Evolutionary conservation across 1,284 basidiomycete species (phyloP), one percentile per base, ranked within the genome.

Genomic region (Tylopilus sp.): DNA sequence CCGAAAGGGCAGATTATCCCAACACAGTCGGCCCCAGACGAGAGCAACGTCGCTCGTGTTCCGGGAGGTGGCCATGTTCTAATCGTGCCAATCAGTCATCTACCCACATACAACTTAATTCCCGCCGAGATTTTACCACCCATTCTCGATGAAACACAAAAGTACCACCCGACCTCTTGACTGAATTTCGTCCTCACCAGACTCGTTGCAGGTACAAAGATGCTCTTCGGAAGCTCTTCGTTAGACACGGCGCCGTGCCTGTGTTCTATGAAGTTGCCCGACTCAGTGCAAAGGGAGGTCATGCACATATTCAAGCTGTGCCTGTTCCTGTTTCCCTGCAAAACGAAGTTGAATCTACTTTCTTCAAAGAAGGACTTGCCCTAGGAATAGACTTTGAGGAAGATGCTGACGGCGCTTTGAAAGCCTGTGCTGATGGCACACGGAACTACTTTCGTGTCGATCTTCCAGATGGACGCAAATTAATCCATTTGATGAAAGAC

Each of bases 41-140:
- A 73, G 30, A 64, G 64, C 44, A 67, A 62, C 8, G 57, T 71
- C 58, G 55, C 72, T 53, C 65, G 72, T 40, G 85, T 97, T 14
- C 94, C 94, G 1, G 94, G 94, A 17, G 94, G 94, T 18, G 94
- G 94, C 0, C 94, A 98, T 66, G 85, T 94, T 39, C 78, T 97
- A 41, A 89, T 94, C 56, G 84, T 94, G 14, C 90, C 89, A 34
- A 93, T 94, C 45, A 73, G 76, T 7, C 80, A 82, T 62, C 80
- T 80, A 54, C 80, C 80, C n/a, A 80, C 81, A 0, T 80, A 73
- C 56, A 73, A 71, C 36, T 74, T 82, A 17, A 82, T 96, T 44
- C 90, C 93, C 0, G 65, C 79, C 0, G 90, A 93, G 53, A 76
- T 94, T 33, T 78, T 84, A 0, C 73, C 75, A 9, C 81, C 88